Evolutionary conservation across 495 filamentous ascomycete genomes (phyloP).

Genomic region (Collariella sp.): DNA sequence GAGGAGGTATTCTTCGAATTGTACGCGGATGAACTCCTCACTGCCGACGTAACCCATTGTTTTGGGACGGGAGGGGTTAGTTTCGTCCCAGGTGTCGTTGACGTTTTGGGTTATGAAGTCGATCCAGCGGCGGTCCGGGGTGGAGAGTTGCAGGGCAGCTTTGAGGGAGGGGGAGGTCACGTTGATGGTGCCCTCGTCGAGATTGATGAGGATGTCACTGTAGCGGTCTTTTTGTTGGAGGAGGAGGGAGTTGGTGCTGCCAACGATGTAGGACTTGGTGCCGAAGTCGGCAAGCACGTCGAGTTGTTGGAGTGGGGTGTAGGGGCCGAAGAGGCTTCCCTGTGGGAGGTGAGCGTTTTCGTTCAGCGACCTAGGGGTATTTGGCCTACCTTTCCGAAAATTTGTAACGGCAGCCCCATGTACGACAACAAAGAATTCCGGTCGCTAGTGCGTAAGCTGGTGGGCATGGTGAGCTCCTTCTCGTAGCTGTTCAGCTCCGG

Average conservation of each 20-base stretch:
- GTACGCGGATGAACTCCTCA: slow-evolving; percentile 94
- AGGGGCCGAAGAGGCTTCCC: slow-evolving; percentile 93
- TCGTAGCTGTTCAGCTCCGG: slow-evolving; percentile 81
- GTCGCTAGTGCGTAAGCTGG: slow-evolving; percentile 85
- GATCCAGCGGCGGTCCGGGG: slow-evolving; percentile 89
- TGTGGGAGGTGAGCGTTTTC: slow-evolving; percentile 22
- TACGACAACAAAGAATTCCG: slow-evolving; percentile 81
- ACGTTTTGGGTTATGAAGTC: slow-evolving; percentile 90
- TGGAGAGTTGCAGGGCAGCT: slow-evolving; percentile 67
- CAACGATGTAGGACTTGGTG: slow-evolving; percentile 95
- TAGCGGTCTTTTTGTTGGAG: slow-evolving; percentile 95
- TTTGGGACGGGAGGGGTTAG: slow-evolving; percentile 78
- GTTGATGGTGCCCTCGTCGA: slow-evolving; percentile 81
- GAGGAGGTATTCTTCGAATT: slow-evolving; percentile 95
- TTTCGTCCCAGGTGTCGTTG: slow-evolving; percentile 92
- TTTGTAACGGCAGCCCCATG: slow-evolving; percentile 89
- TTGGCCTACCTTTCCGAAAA: slow-evolving; percentile 73
- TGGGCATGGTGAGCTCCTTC: slow-evolving; percentile 63
- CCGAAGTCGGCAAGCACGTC: slow-evolving; percentile 89
- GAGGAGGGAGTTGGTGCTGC: slow-evolving; percentile 89
- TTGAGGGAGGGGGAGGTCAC: slow-evolving; percentile 74
- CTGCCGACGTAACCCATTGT: slow-evolving; percentile 93
- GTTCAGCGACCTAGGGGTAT: not conserved
- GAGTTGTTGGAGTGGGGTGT: slow-evolving; percentile 92
- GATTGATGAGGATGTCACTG: slow-evolving; percentile 92